Conservation (phyloP, 495 filamentous ascomycete genomes). For the Neurospora sublineolata region DNA sequence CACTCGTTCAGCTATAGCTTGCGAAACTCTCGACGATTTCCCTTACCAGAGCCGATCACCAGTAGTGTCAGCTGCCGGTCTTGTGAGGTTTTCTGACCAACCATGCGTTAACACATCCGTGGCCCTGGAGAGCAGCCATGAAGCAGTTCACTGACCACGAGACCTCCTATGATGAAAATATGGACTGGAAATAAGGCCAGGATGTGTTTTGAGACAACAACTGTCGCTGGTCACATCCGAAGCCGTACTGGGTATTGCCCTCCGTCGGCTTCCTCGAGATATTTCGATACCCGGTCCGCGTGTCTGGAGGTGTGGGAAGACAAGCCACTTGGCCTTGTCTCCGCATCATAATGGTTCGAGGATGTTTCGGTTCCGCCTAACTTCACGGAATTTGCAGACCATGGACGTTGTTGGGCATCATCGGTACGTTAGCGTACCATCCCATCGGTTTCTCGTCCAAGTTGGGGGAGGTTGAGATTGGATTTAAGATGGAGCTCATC, state of each 20-base stretch:
- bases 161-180: background rate
- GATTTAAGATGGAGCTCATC: background rate
- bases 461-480: background rate
- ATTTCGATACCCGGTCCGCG: background rate
- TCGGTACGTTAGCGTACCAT: background rate
- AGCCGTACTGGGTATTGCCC: background rate
- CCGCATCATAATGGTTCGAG: background rate
- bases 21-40: background rate
- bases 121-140: background rate
- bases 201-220: background rate
- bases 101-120: constrained; percentile 6
- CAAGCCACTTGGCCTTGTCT: background rate
- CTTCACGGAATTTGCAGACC: background rate
- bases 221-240: background rate
- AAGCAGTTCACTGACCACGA: background rate
- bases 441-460: background rate
- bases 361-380: background rate
- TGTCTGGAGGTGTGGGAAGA: background rate
- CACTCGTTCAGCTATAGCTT: background rate
- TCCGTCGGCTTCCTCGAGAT: background rate
- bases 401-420: background rate
- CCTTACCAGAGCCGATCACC: background rate
- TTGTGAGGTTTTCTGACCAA: background rate
- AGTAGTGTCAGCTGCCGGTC: background rate
- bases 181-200: background rate